Conservation (phyloP, 208 protist genomes). For the Leishmania amazonensis region DNA sequence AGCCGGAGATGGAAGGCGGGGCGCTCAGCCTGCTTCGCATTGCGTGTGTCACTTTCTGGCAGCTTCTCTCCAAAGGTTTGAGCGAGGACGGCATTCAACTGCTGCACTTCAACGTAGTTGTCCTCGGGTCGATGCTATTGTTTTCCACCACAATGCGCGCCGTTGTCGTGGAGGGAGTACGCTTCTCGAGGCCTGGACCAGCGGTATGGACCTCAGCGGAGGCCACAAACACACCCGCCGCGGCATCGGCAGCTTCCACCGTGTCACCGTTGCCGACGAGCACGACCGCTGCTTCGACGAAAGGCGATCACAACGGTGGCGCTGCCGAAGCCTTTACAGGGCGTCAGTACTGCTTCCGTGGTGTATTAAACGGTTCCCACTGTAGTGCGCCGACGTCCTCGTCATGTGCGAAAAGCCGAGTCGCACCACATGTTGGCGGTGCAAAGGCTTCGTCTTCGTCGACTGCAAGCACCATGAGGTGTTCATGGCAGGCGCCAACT, state of each 20-base stretch:
- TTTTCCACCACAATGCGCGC: slow-evolving; percentile 23
- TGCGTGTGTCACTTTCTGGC: slow-evolving; percentile 11
- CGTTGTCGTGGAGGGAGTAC: slow-evolving; percentile 11
- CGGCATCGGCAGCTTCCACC: slow-evolving; percentile 2
- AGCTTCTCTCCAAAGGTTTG: slow-evolving; percentile 20
- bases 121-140: slow-evolving; percentile 30
- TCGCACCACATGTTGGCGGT: neutral
- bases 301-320: neutral
- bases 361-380: neutral
- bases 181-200: neutral
- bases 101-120: slow-evolving; percentile 29
- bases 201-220: neutral
- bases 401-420: neutral
- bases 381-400: neutral
- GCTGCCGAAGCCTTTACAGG: neutral
- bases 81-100: slow-evolving; percentile 19
- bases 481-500: neutral
- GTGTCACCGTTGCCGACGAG: neutral
- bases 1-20: neutral
- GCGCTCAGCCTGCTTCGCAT: slow-evolving; percentile 2
- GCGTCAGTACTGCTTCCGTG: neutral
- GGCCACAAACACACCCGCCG: neutral
- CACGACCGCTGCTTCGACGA: neutral
- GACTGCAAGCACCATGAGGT: neutral
- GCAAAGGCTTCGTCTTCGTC: neutral